Evolutionary conservation across 768 basidiomycete species (phyloP), one percentile per base, ranked within the genome.

Genomic region (Candolleomyces aberdarensis): DNA sequence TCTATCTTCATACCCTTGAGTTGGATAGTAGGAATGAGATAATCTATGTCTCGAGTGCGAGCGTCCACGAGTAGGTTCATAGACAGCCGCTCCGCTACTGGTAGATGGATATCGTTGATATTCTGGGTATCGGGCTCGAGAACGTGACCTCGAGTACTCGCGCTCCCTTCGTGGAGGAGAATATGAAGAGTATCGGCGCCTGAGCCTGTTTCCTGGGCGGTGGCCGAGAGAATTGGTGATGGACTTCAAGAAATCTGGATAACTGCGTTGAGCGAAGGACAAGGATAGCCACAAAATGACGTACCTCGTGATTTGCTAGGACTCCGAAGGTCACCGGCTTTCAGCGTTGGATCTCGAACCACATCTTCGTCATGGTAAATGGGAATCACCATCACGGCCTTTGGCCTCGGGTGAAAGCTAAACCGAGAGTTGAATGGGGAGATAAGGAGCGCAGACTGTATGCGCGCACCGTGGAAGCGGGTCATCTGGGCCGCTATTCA

Each of bases 301-400:
- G 20, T 48, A 57, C 54, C 43, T 43, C 47, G 41, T 36, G 29
- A 17, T 32, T 17, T 19, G 39, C 46, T 55, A 31, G 20, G 10
- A 17, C 29, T 46, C 1, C 26, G 13, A 6, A 46, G 5, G 8
- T 41, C 15, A 26, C 36, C 13, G 52, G 52, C 36, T 19, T 15
- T n/a, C 13, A 29, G 32, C 29, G 43, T 15, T 56, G 48, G 26
- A 20, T 15, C 15, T 20, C 13, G 46, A 39, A 20, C 39, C 36
- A 52, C 55, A 53, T 56, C 54, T 36, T 10, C 19, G 26, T 61
- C 56, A 47, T 61, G 46, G 56, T 61, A 61, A 8, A 61, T 52
- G 15, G 60, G 60, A 5, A 49, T 57, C 3, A 61, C 60, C 60
- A 61, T 61, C 13, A 61, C 55, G 3, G 60, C 60, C 40, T 56